These are phyloP conservation scores for Nicotiana rustica DNA, from an alignment of 305 asterid genomes.

Conservation along the genomic window DNA sequence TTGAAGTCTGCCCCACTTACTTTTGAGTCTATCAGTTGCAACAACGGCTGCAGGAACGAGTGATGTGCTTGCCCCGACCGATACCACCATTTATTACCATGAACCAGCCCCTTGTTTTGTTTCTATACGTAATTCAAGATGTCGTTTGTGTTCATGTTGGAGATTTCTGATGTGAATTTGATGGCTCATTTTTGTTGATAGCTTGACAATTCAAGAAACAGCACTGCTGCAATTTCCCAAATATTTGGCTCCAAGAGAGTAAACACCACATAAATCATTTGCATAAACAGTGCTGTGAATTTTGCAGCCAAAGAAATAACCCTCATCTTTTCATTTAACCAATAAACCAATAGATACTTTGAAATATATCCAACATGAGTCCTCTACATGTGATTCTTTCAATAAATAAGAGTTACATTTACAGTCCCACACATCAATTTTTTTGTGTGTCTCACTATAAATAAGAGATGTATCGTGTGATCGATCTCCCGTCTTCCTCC, in stretches of 20 bases:
- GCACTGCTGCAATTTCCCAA: too few species aligned
- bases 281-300: not conserved
- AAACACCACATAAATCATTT: not conserved
- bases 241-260: not conserved
- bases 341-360: not conserved
- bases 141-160: too few species aligned
- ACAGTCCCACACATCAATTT: not conserved
- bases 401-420: slow-evolving; percentile 17
- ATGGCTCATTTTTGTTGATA: too few species aligned
- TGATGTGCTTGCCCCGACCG: too few species aligned
- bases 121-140: too few species aligned
- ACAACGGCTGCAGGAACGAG: too few species aligned
- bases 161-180: too few species aligned
- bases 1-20: too few species aligned
- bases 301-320: not conserved
- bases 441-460: slow-evolving; percentile 23
- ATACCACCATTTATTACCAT: too few species aligned
- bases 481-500: not conserved
- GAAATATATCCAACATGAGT: not conserved
- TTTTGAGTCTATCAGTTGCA: too few species aligned
- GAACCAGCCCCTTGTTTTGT: too few species aligned
- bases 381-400: slow-evolving; percentile 21
- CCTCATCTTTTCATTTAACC: slow-evolving; percentile 1
- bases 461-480: not conserved
- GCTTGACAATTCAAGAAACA: too few species aligned